Percentiles rank a stretch among this genome's conserved stretches.
These are phyloP conservation scores for Ophiostoma montium DNA, from an alignment of 2,329 filamentous ascomycete genomes.

Conservation along the genomic window DNA sequence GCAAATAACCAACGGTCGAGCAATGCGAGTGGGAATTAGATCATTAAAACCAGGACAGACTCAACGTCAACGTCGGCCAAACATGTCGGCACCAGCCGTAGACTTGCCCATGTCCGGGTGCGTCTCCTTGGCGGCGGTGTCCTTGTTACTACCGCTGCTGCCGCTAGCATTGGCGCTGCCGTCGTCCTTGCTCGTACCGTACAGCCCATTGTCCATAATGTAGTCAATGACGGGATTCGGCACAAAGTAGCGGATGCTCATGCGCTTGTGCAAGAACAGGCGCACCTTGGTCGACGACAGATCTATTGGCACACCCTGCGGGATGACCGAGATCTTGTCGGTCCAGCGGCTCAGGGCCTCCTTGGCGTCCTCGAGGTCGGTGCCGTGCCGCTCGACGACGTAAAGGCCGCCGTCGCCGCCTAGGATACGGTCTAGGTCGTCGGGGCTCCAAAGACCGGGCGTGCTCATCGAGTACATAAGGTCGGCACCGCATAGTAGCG, in stretches of 20 bases:
- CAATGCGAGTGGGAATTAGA: too few relatives aligned
- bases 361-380: constrained; percentile 71
- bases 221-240: constrained; percentile 13
- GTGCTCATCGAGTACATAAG: constrained; percentile 65
- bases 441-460: constrained; percentile 65
- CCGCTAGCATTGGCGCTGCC: not conserved
- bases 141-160: not conserved
- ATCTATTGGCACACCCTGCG: constrained; percentile 77
- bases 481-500: constrained; percentile 64
- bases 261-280: constrained; percentile 61
- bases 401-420: constrained; percentile 70
- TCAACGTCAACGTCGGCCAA: not conserved
- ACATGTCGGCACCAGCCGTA: not conserved
- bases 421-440: constrained; percentile 79
- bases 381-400: constrained; percentile 76
- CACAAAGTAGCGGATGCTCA: constrained; percentile 61
- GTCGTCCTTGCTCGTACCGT: constrained; percentile 9
- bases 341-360: constrained; percentile 70
- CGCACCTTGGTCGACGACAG: constrained; percentile 71
- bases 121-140: not conserved
- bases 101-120: constrained; percentile 2
- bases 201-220: constrained; percentile 10
- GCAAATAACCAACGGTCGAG: too few relatives aligned
- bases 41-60: too few relatives aligned
- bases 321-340: constrained; percentile 76